Conservation (phyloP, 2,329 filamentous ascomycete genomes). For the Cladosporium oxysporum region DNA sequence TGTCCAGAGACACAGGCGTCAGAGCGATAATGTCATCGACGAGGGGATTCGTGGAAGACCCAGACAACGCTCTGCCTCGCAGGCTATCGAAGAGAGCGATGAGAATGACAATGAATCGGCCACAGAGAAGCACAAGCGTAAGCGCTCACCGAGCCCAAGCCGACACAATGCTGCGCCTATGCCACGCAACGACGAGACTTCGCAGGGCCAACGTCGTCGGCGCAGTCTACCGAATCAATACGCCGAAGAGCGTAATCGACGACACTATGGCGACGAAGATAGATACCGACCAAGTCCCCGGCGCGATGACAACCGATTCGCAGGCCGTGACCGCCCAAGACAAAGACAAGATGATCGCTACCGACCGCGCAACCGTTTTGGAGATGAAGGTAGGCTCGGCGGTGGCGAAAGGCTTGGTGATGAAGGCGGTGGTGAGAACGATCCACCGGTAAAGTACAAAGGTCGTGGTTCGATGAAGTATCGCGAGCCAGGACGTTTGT, state of each 20-base stretch:
- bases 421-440: conserved; percentile 26
- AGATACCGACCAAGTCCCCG: conserved; percentile 35
- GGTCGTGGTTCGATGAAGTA: conserved; percentile 45
- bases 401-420: conserved; percentile 18
- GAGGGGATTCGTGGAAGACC: conserved; percentile 40
- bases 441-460: conserved; percentile 42
- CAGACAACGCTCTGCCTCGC: conserved; percentile 35
- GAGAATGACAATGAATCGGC: conserved; percentile 26
- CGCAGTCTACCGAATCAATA: conserved; percentile 43
- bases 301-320: conserved; percentile 27
- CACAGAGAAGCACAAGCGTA: conserved; percentile 37
- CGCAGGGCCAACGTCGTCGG: conserved; percentile 32
- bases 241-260: conserved; percentile 26
- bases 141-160: conserved; percentile 39
- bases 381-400: conserved; percentile 46
- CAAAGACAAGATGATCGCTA: conserved; percentile 30
- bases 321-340: conserved; percentile 23
- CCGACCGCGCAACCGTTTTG: conserved; percentile 38
- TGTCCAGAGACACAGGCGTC: conserved; percentile 33
- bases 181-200: conserved; percentile 18
- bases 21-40: conserved; percentile 40
- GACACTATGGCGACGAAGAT: conserved; percentile 28
- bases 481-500: conserved; percentile 33
- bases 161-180: conserved; percentile 26
- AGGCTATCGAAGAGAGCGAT: conserved; percentile 32